These are phyloP conservation scores for Solanum arcanum DNA, from an alignment of 257 asterid genomes.

Conservation along the genomic window DNA sequence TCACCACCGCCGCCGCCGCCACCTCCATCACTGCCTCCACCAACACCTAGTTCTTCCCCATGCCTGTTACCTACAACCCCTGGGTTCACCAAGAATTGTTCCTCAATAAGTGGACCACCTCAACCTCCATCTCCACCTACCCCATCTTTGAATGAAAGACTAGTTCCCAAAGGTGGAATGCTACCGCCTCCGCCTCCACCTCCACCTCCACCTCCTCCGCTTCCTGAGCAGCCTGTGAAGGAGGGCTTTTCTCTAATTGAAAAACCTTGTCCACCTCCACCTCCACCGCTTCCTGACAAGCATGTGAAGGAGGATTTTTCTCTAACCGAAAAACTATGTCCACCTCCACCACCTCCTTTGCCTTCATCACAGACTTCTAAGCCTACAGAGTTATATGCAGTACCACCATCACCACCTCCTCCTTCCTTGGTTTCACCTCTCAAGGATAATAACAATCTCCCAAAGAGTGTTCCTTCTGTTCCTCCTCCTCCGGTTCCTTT, in stretches of 20 bases:
- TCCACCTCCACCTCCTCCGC: conserved; percentile 2
- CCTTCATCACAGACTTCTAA: background rate
- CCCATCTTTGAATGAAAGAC: background rate
- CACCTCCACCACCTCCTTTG: conserved; percentile 4
- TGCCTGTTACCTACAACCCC: background rate
- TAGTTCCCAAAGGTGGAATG: background rate
- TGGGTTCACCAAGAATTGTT: background rate
- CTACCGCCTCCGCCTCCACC: background rate
- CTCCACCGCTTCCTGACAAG: conserved; percentile 5
- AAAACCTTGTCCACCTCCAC: conserved; percentile 8
- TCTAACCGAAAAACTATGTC: background rate
- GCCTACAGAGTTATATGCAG: conserved; percentile 10
- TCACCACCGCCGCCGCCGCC: background rate
- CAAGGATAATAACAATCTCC: background rate
- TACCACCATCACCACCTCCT: conserved; percentile 16
- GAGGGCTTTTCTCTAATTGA: background rate
- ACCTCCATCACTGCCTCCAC: conserved; percentile 1
- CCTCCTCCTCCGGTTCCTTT: conserved; percentile 73
- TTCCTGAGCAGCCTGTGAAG: conserved; percentile 3
- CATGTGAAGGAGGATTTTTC: conserved; percentile 2
- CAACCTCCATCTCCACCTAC: conserved; percentile 2
- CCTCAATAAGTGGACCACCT: conserved; percentile 1
- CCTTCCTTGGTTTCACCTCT: background rate
- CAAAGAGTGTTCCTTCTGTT: conserved; percentile 27
- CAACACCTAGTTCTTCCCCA: background rate